Percentiles rank a stretch among this genome's conserved stretches.
Conservation (phyloP, 805 yeast species). For the Lipomyces sp. region DNA sequence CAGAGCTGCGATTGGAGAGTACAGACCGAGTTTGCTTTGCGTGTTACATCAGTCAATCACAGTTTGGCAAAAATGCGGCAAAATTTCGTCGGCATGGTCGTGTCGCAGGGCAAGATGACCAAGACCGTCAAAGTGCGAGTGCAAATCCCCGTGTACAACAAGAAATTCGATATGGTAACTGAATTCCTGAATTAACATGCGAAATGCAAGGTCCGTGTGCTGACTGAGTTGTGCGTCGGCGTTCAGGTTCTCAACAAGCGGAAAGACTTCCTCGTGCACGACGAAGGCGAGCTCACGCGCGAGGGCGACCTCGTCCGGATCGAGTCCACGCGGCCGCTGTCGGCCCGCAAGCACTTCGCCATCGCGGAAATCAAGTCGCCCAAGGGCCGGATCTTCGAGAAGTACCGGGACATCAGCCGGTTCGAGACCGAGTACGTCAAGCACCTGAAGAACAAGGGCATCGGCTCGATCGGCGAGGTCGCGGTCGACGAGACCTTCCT, state of each 20-base stretch:
- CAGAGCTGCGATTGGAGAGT: too few relatives aligned
- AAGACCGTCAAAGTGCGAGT: conserved; percentile 94
- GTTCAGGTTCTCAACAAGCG: conserved; percentile 64
- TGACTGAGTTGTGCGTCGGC: neutral
- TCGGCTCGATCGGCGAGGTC: conserved; percentile 1
- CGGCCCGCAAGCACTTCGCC: conserved; percentile 80
- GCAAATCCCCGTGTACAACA: conserved; percentile 69
- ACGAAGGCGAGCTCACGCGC: conserved; percentile 83
- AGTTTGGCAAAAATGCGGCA: conserved; percentile 93
- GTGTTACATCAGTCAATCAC: too few relatives aligned
- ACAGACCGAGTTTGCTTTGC: too few relatives aligned
- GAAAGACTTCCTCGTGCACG: conserved; percentile 87
- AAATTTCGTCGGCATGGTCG: conserved; percentile 86
- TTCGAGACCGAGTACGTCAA: conserved; percentile 7
- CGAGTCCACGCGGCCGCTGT: conserved; percentile 76
- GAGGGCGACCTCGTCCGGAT: conserved; percentile 96
- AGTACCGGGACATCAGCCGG: conserved; percentile 8
- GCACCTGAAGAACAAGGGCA: neutral
- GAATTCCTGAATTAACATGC: too few relatives aligned
- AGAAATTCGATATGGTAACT: conserved; percentile 35
- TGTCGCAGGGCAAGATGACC: conserved; percentile 93
- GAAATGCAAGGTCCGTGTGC: neutral
- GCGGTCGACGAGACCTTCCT: conserved; percentile 3
- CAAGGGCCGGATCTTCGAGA: conserved; percentile 12
- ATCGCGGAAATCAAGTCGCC: conserved; percentile 85